Evolutionary conservation across 2,329 filamentous ascomycete species (phyloP).

Genomic region (Colletotrichum salicis): DNA sequence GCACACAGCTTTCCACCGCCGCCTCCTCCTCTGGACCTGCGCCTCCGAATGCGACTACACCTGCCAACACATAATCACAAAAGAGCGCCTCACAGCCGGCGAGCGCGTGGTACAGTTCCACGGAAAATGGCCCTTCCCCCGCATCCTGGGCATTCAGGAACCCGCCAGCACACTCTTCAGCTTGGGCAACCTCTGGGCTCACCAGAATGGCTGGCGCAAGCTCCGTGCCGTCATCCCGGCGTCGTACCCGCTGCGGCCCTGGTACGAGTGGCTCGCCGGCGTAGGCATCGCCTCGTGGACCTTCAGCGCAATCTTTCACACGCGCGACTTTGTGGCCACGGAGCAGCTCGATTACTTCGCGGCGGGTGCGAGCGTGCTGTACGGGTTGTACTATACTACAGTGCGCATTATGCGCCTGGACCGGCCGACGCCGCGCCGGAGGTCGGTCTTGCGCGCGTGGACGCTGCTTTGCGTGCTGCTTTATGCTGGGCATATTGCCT

Average conservation of each 20-base stretch:
- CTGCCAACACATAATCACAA: conserved; percentile 93
- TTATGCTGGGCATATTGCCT: conserved; percentile 82
- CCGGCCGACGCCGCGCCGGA: conserved; percentile 54
- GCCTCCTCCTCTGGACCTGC: conserved; percentile 92
- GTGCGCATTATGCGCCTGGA: conserved; percentile 88
- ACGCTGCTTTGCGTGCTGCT: conserved; percentile 75
- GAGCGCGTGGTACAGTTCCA: conserved; percentile 89
- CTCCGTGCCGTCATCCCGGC: conserved; percentile 77
- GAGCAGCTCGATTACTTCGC: conserved; percentile 98
- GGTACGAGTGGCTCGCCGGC: conserved; percentile 83
- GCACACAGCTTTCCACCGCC: conserved; percentile 78
- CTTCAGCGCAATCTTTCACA: conserved; percentile 93
- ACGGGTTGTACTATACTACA: conserved; percentile 87
- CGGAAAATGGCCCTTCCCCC: conserved; percentile 97
- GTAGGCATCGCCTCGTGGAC: conserved; percentile 86
- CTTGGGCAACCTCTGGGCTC: conserved; percentile 88
- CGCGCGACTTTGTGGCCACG: conserved; percentile 83
- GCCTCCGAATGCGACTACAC: conserved; percentile 96
- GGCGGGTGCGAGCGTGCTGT: conserved; percentile 88
- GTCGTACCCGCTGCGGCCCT: conserved; percentile 80
- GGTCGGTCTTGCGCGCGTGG: conserved; percentile 75
- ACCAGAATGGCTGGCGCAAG: conserved; percentile 79
- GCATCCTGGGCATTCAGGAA: conserved; percentile 93
- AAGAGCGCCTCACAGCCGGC: conserved; percentile 72
- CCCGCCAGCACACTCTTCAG: conserved; percentile 94